Conservation (phyloP, 169 alveolate species). For the Cryptosporidium ryanae region DNA sequence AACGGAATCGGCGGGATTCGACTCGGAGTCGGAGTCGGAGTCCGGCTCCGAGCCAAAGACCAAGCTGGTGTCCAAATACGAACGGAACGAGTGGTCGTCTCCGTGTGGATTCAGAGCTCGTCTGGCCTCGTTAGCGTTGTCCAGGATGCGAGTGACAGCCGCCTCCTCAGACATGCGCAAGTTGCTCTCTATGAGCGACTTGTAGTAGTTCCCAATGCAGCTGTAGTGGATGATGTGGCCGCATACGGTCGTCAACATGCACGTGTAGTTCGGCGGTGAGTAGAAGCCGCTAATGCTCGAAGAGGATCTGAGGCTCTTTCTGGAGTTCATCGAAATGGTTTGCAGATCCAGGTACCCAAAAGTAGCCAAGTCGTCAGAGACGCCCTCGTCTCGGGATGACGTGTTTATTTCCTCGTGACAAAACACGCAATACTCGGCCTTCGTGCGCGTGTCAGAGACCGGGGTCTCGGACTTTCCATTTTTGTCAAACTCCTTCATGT, state of each 20-base stretch:
- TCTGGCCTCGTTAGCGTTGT: too few species aligned
- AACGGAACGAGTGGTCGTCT: too few species aligned
- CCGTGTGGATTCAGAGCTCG: too few species aligned
- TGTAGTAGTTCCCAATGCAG: conserved; percentile 36
- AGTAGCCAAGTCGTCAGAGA: conserved; percentile 3
- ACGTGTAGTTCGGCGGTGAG: conserved; percentile 12
- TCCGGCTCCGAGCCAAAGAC: too few species aligned
- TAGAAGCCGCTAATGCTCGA: conserved; percentile 1
- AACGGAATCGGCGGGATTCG: too few species aligned
- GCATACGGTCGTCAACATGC: conserved; percentile 33
- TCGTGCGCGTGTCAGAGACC: background rate
- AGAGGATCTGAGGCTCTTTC: background rate
- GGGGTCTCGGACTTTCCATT: background rate
- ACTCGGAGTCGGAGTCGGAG: too few species aligned
- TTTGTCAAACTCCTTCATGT: background rate
- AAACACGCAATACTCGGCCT: conserved; percentile 41
- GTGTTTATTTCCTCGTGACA: conserved; percentile 29
- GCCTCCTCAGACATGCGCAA: too few species aligned
- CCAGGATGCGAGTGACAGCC: too few species aligned
- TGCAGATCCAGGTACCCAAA: conserved; percentile 61
- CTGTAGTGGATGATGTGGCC: conserved; percentile 53
- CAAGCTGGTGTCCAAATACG: too few species aligned
- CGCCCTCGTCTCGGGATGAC: background rate
- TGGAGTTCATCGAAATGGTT: conserved; percentile 5
- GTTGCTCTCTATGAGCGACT: background rate